Evolutionary conservation across 116 monocot species (phyloP).

Genomic region (Trichopus zeylanicus): DNA sequence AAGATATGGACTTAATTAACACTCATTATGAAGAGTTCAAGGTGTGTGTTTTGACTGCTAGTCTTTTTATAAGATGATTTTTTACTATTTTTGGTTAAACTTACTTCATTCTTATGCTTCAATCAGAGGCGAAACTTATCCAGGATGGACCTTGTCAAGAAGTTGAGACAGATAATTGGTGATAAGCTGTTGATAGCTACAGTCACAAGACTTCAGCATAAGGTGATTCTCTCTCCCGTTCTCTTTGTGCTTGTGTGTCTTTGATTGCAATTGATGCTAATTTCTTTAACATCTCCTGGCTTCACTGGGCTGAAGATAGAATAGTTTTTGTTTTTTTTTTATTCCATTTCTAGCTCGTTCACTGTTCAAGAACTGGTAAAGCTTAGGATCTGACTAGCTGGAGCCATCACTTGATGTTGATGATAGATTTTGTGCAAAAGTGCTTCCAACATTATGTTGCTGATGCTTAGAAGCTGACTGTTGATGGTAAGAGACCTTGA

Average conservation of each 20-base stretch:
- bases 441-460: no score
- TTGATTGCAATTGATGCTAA: neutral
- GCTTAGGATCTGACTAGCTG: no score
- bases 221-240: constrained; percentile 14
- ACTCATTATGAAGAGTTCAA: constrained; percentile 79
- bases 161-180: constrained; percentile 75
- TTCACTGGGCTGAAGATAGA: no score
- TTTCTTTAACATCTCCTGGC: no score
- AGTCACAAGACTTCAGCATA: constrained; percentile 77
- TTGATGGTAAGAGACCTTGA: no score
- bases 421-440: no score
- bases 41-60: constrained; percentile 31
- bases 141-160: constrained; percentile 74
- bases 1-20: constrained; percentile 77
- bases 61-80: neutral
- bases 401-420: no score
- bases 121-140: constrained; percentile 58
- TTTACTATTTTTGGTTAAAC: neutral
- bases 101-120: constrained; percentile 8
- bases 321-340: no score
- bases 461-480: no score
- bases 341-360: no score
- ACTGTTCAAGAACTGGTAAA: no score
- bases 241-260: neutral
- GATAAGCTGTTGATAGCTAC: constrained; percentile 83